phyloP scores from a whole-genome alignment of 2,329 filamentous ascomycete genomes.

The Botrytis pseudocinerea region DNA sequence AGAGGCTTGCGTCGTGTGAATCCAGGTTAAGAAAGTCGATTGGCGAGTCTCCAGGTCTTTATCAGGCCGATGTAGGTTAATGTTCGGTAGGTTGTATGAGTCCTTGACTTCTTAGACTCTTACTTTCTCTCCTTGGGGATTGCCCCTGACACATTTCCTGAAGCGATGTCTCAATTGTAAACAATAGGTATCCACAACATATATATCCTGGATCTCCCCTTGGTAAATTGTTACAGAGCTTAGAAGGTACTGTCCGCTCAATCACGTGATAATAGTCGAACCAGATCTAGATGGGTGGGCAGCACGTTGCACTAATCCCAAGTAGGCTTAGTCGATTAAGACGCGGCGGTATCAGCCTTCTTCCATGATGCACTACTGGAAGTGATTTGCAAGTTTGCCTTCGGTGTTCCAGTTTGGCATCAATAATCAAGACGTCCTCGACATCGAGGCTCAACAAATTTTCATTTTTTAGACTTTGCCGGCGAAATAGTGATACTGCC shows the following conservation, averaged over 20 bases:
- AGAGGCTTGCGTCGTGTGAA: no score
- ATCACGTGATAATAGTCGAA: not conserved
- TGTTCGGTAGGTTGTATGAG: not conserved
- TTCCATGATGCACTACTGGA: not conserved
- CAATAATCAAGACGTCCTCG: not conserved
- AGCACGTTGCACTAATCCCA: not conserved
- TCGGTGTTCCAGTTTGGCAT: conserved; percentile 14
- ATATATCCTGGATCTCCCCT: not conserved
- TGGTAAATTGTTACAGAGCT: not conserved
- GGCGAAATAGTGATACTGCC: not conserved
- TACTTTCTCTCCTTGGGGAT: not conserved
- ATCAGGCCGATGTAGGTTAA: not conserved
- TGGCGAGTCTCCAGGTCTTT: not conserved
- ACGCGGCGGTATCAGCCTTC: not conserved
- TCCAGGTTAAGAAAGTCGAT: not conserved
- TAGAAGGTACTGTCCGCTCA: not conserved
- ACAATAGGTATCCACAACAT: not conserved
- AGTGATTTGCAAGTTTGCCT: conserved; percentile 12
- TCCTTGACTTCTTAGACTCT: not conserved
- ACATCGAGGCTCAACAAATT: conserved; percentile 3
- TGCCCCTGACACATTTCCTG: not conserved
- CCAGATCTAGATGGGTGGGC: not conserved
- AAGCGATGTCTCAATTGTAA: not conserved
- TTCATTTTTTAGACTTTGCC: not conserved
- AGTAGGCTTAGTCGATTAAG: not conserved